A percentile compares a stretch with the other conserved stretches of the same genome.
Conservation (phyloP, 1,284 basidiomycete species). For the Rhodofomes roseus region DNA sequence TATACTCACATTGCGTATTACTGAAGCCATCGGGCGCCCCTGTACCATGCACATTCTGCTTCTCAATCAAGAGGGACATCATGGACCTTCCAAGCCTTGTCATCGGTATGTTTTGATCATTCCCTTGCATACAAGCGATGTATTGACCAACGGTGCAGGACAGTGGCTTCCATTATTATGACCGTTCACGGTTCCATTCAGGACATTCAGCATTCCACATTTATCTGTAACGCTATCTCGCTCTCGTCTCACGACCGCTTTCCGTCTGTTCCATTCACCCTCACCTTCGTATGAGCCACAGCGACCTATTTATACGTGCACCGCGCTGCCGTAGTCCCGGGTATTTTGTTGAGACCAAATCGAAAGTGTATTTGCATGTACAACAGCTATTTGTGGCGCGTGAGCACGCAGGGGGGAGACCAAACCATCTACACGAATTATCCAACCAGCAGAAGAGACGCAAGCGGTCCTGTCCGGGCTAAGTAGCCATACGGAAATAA, state of each 20-base stretch:
- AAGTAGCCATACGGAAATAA: not conserved
- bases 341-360: not conserved
- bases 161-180: conserved; percentile 79
- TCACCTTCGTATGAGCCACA: not conserved
- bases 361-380: conserved; percentile 6
- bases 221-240: conserved; percentile 9
- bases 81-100: conserved; percentile 86
- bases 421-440: conserved; percentile 2
- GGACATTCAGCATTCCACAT: conserved; percentile 4
- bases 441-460: conserved; percentile 6
- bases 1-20: conserved; percentile 87
- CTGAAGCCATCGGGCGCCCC: conserved; percentile 81
- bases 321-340: not conserved
- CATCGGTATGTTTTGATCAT: conserved; percentile 54
- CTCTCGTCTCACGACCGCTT: conserved; percentile 2
- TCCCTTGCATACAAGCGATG: not conserved
- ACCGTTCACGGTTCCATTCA: conserved; percentile 9
- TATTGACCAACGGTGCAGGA: conserved; percentile 36
- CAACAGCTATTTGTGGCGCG: conserved; percentile 2
- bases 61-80: conserved; percentile 87
- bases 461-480: not conserved
- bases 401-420: not conserved
- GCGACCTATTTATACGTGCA: conserved; percentile 1
- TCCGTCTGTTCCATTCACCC: not conserved
- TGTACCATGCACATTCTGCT: conserved; percentile 87